Evolutionary conservation across 2,329 filamentous ascomycete species (phyloP).

Genomic region (Xylaria sp.): DNA sequence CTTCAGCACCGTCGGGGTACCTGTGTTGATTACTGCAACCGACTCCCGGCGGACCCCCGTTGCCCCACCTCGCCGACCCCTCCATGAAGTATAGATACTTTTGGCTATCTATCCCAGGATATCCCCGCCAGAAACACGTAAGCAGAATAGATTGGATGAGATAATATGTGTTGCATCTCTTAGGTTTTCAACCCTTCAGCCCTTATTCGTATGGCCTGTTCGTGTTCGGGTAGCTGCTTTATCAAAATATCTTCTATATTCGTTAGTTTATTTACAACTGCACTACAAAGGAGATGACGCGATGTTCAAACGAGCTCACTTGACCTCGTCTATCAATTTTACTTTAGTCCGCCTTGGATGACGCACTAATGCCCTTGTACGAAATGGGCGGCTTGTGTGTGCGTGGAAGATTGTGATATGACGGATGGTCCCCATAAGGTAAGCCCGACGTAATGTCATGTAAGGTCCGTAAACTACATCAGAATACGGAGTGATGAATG

Average conservation of each 20-base stretch:
- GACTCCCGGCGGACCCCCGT: constrained; percentile 31
- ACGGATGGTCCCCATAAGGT: constrained; percentile 44
- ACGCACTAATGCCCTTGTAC: constrained; percentile 10
- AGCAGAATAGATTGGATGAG: constrained; percentile 35
- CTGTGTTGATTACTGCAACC: constrained; percentile 26
- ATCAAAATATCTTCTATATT: constrained; percentile 5
- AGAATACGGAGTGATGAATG: constrained; percentile 5
- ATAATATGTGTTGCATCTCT: constrained; percentile 16
- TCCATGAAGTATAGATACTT: constrained; percentile 20
- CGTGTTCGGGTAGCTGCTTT: constrained; percentile 29
- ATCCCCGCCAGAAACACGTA: constrained; percentile 36
- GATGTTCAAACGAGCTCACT: constrained; percentile 21
- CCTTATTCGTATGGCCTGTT: constrained; percentile 5
- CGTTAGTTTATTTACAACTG: constrained; percentile 17
- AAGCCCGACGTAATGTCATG: constrained; percentile 40
- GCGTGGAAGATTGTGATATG: constrained; percentile 23
- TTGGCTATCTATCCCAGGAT: constrained; percentile 4
- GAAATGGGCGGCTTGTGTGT: constrained; percentile 4
- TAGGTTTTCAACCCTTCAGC: constrained; percentile 9
- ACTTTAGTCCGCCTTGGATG: background rate
- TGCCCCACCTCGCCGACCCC: constrained; percentile 27
- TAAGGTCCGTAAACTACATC: constrained; percentile 21
- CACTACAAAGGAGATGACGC: background rate
- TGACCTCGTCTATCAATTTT: constrained; percentile 10
- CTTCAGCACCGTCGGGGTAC: constrained; percentile 13